phyloP scores from a whole-genome alignment of 768 basidiomycete species.

The Rhodotorula taiwanensis region DNA sequence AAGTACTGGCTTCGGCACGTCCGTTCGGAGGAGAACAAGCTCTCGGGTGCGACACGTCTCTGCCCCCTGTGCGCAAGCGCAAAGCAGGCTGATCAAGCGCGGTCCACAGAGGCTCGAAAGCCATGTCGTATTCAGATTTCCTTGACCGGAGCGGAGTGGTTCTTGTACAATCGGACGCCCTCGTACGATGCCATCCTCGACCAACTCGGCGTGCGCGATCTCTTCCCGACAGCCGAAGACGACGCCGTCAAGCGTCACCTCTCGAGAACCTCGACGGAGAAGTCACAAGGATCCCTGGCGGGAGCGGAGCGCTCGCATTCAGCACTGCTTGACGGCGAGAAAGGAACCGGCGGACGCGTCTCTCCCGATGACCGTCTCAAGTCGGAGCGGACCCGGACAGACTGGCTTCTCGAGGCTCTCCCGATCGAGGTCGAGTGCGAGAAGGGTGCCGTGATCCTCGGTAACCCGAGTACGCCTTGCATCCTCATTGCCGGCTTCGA shows the following conservation, averaged over 20 bases:
- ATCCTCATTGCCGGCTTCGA: conserved; percentile 75
- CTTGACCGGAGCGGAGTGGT: conserved; percentile 83
- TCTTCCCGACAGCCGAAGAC: too few relatives aligned
- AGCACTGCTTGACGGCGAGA: too few relatives aligned
- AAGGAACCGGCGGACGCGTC: too few relatives aligned
- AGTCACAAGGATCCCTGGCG: too few relatives aligned
- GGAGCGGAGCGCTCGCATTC: too few relatives aligned
- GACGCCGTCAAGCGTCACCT: too few relatives aligned
- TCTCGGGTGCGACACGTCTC: not conserved
- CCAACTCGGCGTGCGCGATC: conserved; percentile 45
- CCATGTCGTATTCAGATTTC: conserved; percentile 76
- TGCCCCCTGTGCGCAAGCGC: conserved; percentile 41
- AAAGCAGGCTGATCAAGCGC: too few relatives aligned
- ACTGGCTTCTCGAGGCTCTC: conserved; percentile 65
- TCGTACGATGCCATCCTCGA: conserved; percentile 81
- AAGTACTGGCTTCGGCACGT: conserved; percentile 80
- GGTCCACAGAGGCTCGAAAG: conserved; percentile 44
- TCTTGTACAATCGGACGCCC: conserved; percentile 80
- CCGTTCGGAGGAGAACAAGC: conserved; percentile 15
- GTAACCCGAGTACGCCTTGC: conserved; percentile 76
- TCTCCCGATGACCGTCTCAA: too few relatives aligned
- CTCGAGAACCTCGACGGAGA: too few relatives aligned
- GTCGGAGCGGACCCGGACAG: conserved; percentile 19
- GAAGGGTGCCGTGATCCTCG: conserved; percentile 73
- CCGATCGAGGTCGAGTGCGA: conserved; percentile 73